Evolutionary conservation across 148 eudicot genomes (phyloP), one percentile per base, ranked within the genome.

Genomic region (Rhododendron williamsianum): DNA sequence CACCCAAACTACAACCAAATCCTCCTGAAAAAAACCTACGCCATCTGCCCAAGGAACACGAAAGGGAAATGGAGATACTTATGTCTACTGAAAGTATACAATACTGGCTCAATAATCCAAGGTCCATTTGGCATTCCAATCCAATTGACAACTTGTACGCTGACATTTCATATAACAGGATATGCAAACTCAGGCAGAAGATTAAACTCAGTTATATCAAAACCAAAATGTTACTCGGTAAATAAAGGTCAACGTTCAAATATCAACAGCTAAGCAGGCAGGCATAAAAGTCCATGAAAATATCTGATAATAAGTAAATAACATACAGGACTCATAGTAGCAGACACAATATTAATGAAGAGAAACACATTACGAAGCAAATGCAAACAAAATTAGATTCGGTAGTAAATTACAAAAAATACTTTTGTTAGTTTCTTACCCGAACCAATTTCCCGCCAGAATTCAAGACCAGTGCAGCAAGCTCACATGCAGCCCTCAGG

Each of bases 391-490:
- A 63, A 65, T 85, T 12, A 76, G 11, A 16, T 6, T 3, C 35
- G 2, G 18, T 25, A 69, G n/a, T 23, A 41, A 58, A 52, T 56
- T 49, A 48, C 5, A 65, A 63, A 48, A 12, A 8, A 46, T 12
- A 48, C 1, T n/a, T 12, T 25, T 9, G 8, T 41, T 36, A 78
- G 85, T 80, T 82, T 86, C 99, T 92, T 87, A 95, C 98, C 98
- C 91, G 92, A 86, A 97, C 96, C 83, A 95, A 84, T 56, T 98
- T 94, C 76, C 99, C 98, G 38, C 98, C 98, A 87, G 89, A 95
- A 35, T 97, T 93, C 82, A 95, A 89, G 87, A 97, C 98, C 74
- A 94, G 91, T 86, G 99, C 98, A 89, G 99, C 99, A 85, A 97
- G 98, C 88, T 93, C 92, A 81, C 99, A 92, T 41, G 94, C 98